phyloP scores from a whole-genome alignment of 352 stramenopile species.

The Globisporangium megalacanthum region DNA sequence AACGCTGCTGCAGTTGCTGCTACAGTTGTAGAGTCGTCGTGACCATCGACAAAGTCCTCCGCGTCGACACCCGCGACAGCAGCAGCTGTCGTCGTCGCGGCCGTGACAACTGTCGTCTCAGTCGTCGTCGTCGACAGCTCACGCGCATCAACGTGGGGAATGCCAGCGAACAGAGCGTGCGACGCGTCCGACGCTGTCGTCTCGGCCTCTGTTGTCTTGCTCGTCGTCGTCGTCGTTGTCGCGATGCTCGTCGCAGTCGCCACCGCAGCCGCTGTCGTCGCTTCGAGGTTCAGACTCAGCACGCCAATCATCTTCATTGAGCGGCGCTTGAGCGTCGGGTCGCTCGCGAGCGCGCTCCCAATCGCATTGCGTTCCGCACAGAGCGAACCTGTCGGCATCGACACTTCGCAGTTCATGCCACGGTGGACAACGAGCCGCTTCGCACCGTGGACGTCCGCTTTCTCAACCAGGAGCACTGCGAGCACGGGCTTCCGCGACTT shows the following conservation, averaged over 20 bases:
- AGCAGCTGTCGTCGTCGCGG: not conserved
- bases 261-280: constrained; percentile 5
- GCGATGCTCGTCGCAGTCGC: not conserved
- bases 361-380: constrained; percentile 98
- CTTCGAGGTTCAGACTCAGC: constrained; percentile 78
- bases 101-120: not conserved
- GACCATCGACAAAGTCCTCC: not conserved
- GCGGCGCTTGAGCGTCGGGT: constrained; percentile 89
- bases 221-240: not conserved
- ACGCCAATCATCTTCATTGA: constrained; percentile 96
- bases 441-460: constrained; percentile 34
- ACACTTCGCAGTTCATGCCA: constrained; percentile 99
- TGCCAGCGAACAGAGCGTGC: not conserved
- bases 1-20: constrained; percentile 3
- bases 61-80: not conserved
- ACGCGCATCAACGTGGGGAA: not conserved
- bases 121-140: not conserved
- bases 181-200: not conserved
- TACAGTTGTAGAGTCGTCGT: not conserved
- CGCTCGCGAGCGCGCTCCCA: constrained; percentile 92
- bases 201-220: not conserved
- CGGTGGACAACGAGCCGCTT: constrained; percentile 83
- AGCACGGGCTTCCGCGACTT: constrained; percentile 98
- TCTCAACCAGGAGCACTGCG: constrained; percentile 95
- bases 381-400: constrained; percentile 94